Evolutionary conservation across 176 grass and related monocot genomes (phyloP), one percentile per base, ranked within the genome.

Genomic region (Bonia amplexicaulis): DNA sequence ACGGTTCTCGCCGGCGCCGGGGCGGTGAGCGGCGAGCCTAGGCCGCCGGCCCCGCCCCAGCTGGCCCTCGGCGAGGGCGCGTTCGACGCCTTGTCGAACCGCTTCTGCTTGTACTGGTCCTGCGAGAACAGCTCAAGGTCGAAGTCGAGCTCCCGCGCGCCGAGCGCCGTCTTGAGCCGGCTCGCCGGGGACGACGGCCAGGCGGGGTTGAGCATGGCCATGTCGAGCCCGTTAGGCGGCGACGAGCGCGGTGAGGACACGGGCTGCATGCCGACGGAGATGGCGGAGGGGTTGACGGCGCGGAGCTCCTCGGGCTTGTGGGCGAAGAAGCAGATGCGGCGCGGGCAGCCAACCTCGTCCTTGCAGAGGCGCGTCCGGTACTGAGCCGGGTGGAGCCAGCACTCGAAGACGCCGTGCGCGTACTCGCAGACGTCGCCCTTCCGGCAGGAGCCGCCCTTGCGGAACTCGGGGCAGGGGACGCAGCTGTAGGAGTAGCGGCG

Each of bases 391-490:
- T 97, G 94, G 63, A 97, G 94, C 94, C 94, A 94, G 33, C 87
- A 94, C 91, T 97, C 94, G 59, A 97, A 97, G 22, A 94, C 94
- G 53, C 94, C 94, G 74, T 97, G 94, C 3, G 94, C 94, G 54
- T 97, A 97, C 85, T 97, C 94, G 73, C 94, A 97, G 55, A 61
- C 57, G 54, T 98, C 96, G 16, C 91, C 93, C 58, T 93, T 91
- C 2, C 96, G 85, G 90, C 96, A 98, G 0, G 93, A 69, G 3
- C 88, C 83, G 12, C 90, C 96, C 82, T 98, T 98, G 76, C 91
- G 91, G 90, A 95, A 98, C 78, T 98, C 93, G 1, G 96, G 96
- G 88, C 96, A 98, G 0, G 96, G 96, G 0, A 98, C 96, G 73
- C 96, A 98, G 70, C 89, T 94, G 85, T 98, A 98, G 47, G 92